A percentile compares a stretch with the other conserved stretches of the same genome.
These are phyloP conservation scores for Ziziphus jujuba DNA, from an alignment of 306 rosid genomes.

Conservation along the genomic window DNA sequence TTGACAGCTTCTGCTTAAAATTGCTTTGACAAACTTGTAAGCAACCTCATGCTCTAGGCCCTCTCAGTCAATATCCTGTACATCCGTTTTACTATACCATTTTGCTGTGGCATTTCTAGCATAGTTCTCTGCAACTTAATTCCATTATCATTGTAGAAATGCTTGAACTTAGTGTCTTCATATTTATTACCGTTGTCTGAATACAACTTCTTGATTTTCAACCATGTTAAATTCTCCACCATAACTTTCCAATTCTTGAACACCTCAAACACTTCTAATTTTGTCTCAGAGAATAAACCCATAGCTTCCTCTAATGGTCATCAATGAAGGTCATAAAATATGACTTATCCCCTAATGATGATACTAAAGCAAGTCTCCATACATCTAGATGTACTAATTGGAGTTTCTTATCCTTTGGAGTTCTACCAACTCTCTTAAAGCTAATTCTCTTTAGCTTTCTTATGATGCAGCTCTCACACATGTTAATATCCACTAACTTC, in stretches of 20 bases:
- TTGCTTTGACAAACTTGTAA: not conserved
- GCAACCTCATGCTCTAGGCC: slow-evolving; percentile 2
- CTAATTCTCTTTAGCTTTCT: no score
- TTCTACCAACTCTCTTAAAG: no score
- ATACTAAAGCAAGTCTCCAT: not conserved
- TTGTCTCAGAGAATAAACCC: not conserved
- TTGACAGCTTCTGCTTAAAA: not conserved
- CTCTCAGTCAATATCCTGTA: not conserved
- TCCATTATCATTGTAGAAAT: not conserved
- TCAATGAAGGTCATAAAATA: slow-evolving; percentile 4
- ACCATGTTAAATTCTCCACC: not conserved
- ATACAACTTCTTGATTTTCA: not conserved
- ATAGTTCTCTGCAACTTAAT: no score
- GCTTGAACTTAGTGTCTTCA: not conserved
- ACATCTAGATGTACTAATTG: no score
- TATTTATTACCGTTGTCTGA: no score
- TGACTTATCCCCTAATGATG: not conserved
- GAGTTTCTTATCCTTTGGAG: no score
- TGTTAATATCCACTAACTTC: not conserved
- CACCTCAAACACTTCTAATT: not conserved
- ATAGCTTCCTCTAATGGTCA: not conserved
- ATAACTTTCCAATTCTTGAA: slow-evolving; percentile 9
- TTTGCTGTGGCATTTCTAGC: no score
- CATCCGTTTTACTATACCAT: no score
- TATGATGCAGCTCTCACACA: no score